Evolutionary conservation across 2,329 filamentous ascomycete genomes (phyloP).

Genomic region (Xylaria sp.): DNA sequence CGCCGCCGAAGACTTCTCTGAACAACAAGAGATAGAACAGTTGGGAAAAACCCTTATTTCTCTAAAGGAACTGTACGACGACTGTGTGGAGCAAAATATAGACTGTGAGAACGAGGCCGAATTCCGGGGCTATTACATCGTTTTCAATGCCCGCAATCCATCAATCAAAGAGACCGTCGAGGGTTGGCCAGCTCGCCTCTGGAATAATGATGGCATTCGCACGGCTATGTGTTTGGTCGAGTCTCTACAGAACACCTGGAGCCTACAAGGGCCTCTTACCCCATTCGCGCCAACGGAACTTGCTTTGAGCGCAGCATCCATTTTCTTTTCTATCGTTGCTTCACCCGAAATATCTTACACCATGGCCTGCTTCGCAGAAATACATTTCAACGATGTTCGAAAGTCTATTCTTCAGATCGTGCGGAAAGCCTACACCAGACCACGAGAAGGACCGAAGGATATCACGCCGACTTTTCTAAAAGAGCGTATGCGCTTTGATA

Average conservation of each 20-base stretch:
- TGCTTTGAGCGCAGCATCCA: slow-evolving; percentile 61
- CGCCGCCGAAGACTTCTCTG: slow-evolving; percentile 69
- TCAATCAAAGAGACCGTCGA: slow-evolving; percentile 66
- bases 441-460: slow-evolving; percentile 68
- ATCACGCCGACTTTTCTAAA: slow-evolving; percentile 68
- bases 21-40: slow-evolving; percentile 75
- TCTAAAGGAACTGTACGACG: slow-evolving; percentile 73
- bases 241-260: slow-evolving; percentile 67
- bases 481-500: slow-evolving; percentile 72
- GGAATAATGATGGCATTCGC: slow-evolving; percentile 68
- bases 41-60: slow-evolving; percentile 73
- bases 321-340: slow-evolving; percentile 71
- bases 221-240: slow-evolving; percentile 71
- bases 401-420: slow-evolving; percentile 67
- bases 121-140: slow-evolving; percentile 72
- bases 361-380: slow-evolving; percentile 76
- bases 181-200: slow-evolving; percentile 67
- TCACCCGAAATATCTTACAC: slow-evolving; percentile 70
- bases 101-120: slow-evolving; percentile 71
- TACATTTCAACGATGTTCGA: slow-evolving; percentile 72
- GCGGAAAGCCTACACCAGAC: slow-evolving; percentile 65
- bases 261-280: slow-evolving; percentile 67
- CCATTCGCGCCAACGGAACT: slow-evolving; percentile 60
- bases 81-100: slow-evolving; percentile 69
- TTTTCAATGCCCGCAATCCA: slow-evolving; percentile 70